These are phyloP conservation scores for Chaetomiaceae sp. DNA, from an alignment of 2,329 filamentous ascomycete species.

Conservation along the genomic window DNA sequence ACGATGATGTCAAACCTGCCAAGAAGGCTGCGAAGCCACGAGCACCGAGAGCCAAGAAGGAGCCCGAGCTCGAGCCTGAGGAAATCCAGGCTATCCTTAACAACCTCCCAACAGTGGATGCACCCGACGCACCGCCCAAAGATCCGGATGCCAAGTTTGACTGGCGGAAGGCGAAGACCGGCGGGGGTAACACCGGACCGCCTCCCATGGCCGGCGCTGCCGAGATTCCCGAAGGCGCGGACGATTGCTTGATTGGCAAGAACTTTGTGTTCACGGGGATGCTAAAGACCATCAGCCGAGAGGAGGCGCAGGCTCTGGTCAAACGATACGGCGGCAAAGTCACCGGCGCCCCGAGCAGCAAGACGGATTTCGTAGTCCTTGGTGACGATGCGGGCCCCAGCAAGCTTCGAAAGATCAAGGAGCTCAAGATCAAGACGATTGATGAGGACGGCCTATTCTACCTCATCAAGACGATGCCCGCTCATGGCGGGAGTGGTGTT, in stretches of 20 bases:
- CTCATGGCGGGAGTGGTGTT: slow-evolving; percentile 80
- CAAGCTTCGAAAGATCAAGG: slow-evolving; percentile 80
- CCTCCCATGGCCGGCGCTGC: slow-evolving; percentile 57
- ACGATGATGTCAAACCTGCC: slow-evolving; percentile 44
- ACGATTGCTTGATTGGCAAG: slow-evolving; percentile 84
- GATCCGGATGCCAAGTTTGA: slow-evolving; percentile 71
- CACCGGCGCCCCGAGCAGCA: slow-evolving; percentile 76
- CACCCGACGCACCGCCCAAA: slow-evolving; percentile 76
- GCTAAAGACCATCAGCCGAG: slow-evolving; percentile 70
- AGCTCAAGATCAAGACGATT: slow-evolving; percentile 80
- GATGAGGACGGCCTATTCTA: slow-evolving; percentile 88
- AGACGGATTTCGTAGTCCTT: slow-evolving; percentile 89
- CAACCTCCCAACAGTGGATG: slow-evolving; percentile 73
- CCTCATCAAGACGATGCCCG: slow-evolving; percentile 72
- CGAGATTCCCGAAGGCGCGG: slow-evolving; percentile 74
- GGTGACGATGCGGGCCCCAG: slow-evolving; percentile 88
- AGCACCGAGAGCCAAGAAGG: slow-evolving; percentile 57
- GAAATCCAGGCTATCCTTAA: slow-evolving; percentile 79
- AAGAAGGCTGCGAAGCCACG: slow-evolving; percentile 60
- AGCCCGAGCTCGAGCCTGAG: slow-evolving; percentile 59
- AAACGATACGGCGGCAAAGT: slow-evolving; percentile 94
- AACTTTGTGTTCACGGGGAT: slow-evolving; percentile 95
- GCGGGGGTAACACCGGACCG: slow-evolving; percentile 56
- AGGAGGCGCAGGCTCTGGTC: slow-evolving; percentile 78
- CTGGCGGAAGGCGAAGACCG: slow-evolving; percentile 56